Conservation (phyloP, 1,284 basidiomycete genomes). For the Sanghuangporus baumii region DNA sequence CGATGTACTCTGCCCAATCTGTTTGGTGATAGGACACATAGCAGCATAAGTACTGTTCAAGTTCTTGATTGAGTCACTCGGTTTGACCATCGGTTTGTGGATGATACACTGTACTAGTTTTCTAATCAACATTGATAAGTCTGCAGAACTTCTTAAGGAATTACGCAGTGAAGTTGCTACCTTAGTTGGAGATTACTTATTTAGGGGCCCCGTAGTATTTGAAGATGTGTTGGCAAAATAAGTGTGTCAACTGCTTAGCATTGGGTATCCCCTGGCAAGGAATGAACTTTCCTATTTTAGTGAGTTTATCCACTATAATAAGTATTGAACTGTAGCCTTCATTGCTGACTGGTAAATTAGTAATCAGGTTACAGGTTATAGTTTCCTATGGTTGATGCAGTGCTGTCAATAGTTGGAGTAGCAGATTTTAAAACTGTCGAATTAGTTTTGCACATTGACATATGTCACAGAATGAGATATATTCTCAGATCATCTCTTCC, state of each 20-base stretch:
- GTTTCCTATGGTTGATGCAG: constrained; percentile 18
- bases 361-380: constrained; percentile 21
- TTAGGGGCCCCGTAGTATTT: constrained; percentile 30
- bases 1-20: constrained; percentile 26
- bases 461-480: constrained; percentile 20
- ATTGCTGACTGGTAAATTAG: constrained; percentile 25
- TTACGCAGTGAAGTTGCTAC: constrained; percentile 29
- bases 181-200: constrained; percentile 32
- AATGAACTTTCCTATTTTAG: constrained; percentile 27
- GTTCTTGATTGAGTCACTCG: constrained; percentile 24
- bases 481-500: constrained; percentile 15
- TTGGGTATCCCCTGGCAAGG: constrained; percentile 26
- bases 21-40: constrained; percentile 25
- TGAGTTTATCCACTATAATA: constrained; percentile 32
- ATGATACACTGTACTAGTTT: constrained; percentile 12
- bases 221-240: constrained; percentile 28
- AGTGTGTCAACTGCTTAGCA: constrained; percentile 22
- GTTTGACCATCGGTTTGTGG: constrained; percentile 27
- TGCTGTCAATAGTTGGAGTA: constrained; percentile 17
- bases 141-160: constrained; percentile 21
- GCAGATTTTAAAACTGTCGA: constrained; percentile 8
- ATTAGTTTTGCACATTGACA: constrained; percentile 19
- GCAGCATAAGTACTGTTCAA: constrained; percentile 21
- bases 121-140: background rate
- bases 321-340: constrained; percentile 33